Evolutionary conservation across 805 yeast genomes (phyloP), one percentile per base, ranked within the genome.

Genomic region (Metschnikowia cerradonensis): DNA sequence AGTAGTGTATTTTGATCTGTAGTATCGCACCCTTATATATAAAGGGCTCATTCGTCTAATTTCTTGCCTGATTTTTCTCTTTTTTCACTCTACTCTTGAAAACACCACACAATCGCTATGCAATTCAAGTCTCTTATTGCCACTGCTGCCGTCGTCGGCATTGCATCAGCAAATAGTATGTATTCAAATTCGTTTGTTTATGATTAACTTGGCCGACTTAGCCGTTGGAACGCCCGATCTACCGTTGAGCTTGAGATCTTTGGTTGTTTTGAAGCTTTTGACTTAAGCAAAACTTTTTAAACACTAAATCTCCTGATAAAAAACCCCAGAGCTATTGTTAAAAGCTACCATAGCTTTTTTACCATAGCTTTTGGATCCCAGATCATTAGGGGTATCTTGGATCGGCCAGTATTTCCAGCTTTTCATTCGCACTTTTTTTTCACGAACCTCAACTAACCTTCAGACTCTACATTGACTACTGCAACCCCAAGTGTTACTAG

Each of bases 401-500:
- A 26, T 26, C 10, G 11, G 30, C 30, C 30, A 26, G 11, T 8
- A 26, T 26, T 26, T 26, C 30, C 30, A 8, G 10, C 8, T 26
- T 26, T 26, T 26, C 11, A 26, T 26, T 26, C 30, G 30, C 30
- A 26, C 30, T 26, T 34, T 14, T 33, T 7, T 33, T 33, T 1
- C 14, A 36, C 14, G 42, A 23, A n/a, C 19, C 15, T 10, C 17
- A 6, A 40, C 43, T 57, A 57, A 57, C 59, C 10, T 30, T 15
- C 58, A 70, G 75, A 78, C 74, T 67, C 76, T 49, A 70, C 73
- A 41, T 71, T 79, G 60, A 76, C 81, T 51, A 69, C 78, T 43
- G 72, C 76, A 49, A 77, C 81, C 41, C 83, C 88, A 50, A 67
- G 83, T 41, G 83, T 81, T 54, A 64, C 80, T 50, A 77, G 79